Evolutionary conservation across 805 yeast species (phyloP).

Genomic region (Teunomyces lycoperdinae): DNA sequence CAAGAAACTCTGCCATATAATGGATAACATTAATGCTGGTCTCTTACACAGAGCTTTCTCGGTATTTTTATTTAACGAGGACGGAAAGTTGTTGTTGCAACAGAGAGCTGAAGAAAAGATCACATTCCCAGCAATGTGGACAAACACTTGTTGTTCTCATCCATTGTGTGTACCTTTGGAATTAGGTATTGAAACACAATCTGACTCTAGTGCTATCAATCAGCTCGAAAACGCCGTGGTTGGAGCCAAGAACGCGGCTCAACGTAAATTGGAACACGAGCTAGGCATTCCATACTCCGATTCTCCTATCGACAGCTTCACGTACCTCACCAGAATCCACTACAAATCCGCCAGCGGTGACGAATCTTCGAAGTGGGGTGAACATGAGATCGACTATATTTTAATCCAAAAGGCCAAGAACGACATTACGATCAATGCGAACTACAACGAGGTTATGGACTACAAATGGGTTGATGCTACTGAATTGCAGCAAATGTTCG

Average conservation of each 20-base stretch:
- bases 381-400: conserved; percentile 95
- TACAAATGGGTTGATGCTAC: conserved; percentile 65
- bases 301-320: conserved; percentile 64
- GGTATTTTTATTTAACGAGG: conserved; percentile 83
- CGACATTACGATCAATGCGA: conserved; percentile 56
- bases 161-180: conserved; percentile 85
- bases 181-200: conserved; percentile 48
- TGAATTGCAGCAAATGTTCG: conserved; percentile 74
- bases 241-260: conserved; percentile 88
- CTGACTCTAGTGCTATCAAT: conserved; percentile 14
- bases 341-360: conserved; percentile 81
- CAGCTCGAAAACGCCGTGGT: conserved; percentile 56
- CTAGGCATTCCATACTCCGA: conserved; percentile 71
- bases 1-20: conserved; percentile 83
- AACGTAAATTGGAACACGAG: conserved; percentile 89
- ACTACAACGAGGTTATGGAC: conserved; percentile 76
- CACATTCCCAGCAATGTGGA: conserved; percentile 97
- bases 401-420: conserved; percentile 64
- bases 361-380: conserved; percentile 79
- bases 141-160: conserved; percentile 98
- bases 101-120: conserved; percentile 96
- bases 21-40: conserved; percentile 84
- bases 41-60: conserved; percentile 93
- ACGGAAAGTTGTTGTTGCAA: conserved; percentile 77
- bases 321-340: conserved; percentile 89